A percentile compares a stretch with the other conserved stretches of the same genome.
These are phyloP conservation scores for Diaporthe batatas DNA, from an alignment of 2,329 filamentous ascomycete genomes.

Conservation along the genomic window DNA sequence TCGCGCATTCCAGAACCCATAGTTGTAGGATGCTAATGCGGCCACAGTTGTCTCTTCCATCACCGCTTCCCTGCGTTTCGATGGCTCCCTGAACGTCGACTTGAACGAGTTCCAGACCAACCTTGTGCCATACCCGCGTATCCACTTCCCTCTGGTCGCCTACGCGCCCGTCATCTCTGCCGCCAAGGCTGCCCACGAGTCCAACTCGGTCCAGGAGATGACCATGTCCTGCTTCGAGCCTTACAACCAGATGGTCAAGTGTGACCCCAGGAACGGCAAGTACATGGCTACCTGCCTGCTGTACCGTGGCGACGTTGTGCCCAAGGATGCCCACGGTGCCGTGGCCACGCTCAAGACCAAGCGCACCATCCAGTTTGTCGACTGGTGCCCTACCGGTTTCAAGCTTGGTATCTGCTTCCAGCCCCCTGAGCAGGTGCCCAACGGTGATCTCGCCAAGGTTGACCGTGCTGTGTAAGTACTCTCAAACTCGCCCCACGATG, in stretches of 20 bases:
- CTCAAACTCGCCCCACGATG: not conserved
- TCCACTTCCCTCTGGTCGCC: conserved; percentile 98
- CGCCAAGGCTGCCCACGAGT: conserved; percentile 95
- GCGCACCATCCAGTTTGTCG: conserved; percentile 98
- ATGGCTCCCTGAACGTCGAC: conserved; percentile 98
- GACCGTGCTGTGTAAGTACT: conserved; percentile 92
- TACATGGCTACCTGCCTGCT: conserved; percentile 99
- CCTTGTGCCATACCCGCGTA: conserved; percentile 97
- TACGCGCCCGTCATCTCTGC: conserved; percentile 96
- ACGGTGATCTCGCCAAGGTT: conserved; percentile 97
- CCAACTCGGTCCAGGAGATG: conserved; percentile 98
- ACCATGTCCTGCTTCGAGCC: conserved; percentile 99
- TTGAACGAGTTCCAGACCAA: conserved; percentile 99
- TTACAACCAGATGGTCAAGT: conserved; percentile 99
- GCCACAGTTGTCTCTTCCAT: conserved; percentile 92
- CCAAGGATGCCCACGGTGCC: conserved; percentile 92
- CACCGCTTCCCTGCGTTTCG: conserved; percentile 97
- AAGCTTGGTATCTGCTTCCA: conserved; percentile 99
- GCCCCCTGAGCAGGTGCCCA: conserved; percentile 93
- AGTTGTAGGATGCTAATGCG: conserved; percentile 47
- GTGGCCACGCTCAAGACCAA: conserved; percentile 99
- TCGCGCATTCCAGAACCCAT: conserved; percentile 16
- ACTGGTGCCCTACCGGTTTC: conserved; percentile 99
- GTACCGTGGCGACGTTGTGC: conserved; percentile 98
- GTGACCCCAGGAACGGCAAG: conserved; percentile 97